Evolutionary conservation across 495 filamentous ascomycete species (phyloP), one percentile per base, ranked within the genome.

Genomic region (Tuber umbilicatum): DNA sequence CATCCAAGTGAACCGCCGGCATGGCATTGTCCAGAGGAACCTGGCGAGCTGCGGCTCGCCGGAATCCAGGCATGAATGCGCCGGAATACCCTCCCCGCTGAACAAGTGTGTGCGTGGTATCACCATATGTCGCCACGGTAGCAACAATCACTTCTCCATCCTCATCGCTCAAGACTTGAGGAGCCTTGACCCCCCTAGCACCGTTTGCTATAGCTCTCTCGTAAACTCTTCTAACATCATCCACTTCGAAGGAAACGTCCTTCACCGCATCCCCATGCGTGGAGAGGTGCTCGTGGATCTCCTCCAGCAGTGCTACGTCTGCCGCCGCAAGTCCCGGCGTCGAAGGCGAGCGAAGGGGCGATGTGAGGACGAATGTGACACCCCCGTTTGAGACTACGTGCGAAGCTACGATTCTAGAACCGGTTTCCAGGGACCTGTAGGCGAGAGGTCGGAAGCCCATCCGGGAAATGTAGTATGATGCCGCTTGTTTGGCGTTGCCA

Each of bases 401-500:
- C 2, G 90, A 93, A 75, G 92, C 91, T 73, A 92, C 84, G 75
- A 85, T 85, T 39, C 93, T 89, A 75, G 86, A 90, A 78, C 93
- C 92, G 0, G 94, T 97, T 82, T 97, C 94, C 31, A 97, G 90
- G 5, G 93, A 94, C 21, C 87, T 87, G 83, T 95, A 97, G 73
- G 94, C 94, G 70, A 97, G 82, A 1, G 88, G 89, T 74, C 86
- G 85, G 86, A 97, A 96, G 60, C 93, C 93, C 86, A 96, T 90
- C 75, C 91, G 90, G 16, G 90, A 90, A 82, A 90, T 90, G 85
- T 95, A 97, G 86, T 90, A 97, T 70, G 89, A 87, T 64, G 93
- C 93, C 0, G 92, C 92, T 87, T 97, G 93, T 85, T 97, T 97
- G 79, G 94, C 94, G 84, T 97, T 97, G 79, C 93, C 93, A 9